These are phyloP conservation scores for Thymus mandschuricus DNA, from an alignment of 257 asterid species.

Conservation along the genomic window DNA sequence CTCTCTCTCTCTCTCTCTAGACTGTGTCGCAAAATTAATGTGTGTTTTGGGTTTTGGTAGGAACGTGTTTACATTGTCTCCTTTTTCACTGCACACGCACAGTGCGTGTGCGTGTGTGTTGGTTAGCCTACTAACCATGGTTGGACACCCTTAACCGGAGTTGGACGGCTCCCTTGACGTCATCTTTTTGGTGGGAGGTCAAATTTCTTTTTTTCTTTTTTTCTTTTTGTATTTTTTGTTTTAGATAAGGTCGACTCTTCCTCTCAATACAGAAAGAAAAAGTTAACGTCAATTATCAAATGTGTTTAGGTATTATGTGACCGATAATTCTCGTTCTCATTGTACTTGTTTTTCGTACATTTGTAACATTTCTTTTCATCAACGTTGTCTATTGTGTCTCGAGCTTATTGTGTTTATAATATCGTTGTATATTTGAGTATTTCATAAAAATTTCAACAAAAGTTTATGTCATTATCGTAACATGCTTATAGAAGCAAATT, in stretches of 20 bases:
- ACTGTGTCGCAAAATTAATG: slow-evolving; percentile 12
- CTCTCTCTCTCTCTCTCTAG: slow-evolving; percentile 18
- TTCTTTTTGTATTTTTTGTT: background rate
- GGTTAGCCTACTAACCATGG: slow-evolving; percentile 37
- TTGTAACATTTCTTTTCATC: background rate
- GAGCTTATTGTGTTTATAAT: background rate
- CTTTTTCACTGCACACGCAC: slow-evolving; percentile 57
- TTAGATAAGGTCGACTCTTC: background rate
- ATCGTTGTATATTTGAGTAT: no score
- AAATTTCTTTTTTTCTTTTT: background rate
- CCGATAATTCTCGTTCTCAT: no score
- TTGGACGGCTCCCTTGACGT: slow-evolving; percentile 31
- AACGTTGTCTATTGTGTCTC: background rate
- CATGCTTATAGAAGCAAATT: no score
- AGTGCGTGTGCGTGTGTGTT: slow-evolving; percentile 35
- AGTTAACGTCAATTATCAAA: no score
- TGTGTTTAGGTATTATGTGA: no score
- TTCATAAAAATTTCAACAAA: no score
- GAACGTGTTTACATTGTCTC: slow-evolving; percentile 56
- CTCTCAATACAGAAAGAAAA: no score
- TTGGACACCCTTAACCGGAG: slow-evolving; percentile 22
- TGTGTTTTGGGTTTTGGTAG: slow-evolving; percentile 31
- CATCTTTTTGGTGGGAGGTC: slow-evolving; percentile 30
- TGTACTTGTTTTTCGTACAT: background rate
- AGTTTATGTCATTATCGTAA: no score